These are phyloP conservation scores for Coprinopsis cinerea DNA, from an alignment of 768 basidiomycete genomes.

Conservation along the genomic window DNA sequence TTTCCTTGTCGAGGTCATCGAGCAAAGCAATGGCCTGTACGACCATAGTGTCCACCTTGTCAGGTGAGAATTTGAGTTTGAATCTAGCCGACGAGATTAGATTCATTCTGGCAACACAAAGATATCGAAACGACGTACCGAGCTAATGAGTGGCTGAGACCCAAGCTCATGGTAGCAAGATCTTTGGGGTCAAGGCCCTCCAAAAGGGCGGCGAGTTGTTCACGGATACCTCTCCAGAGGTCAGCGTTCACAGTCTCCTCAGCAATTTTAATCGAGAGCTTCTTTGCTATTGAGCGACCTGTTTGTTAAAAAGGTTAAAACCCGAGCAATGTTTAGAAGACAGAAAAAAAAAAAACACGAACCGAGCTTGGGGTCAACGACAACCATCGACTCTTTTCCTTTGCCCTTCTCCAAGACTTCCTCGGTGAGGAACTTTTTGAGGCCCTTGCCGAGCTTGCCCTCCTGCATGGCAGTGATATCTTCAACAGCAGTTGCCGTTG, in stretches of 20 bases:
- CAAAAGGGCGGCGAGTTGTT: conserved; percentile 79
- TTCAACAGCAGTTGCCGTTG: conserved; percentile 94
- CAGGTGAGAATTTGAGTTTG: conserved; percentile 99
- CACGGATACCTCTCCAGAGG: conserved; percentile 92
- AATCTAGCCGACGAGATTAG: conserved; percentile 47
- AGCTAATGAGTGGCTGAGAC: conserved; percentile 94
- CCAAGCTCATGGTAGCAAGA: conserved; percentile 94
- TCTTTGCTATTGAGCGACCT: conserved; percentile 89
- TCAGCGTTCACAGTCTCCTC: conserved; percentile 52
- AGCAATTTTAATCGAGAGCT: conserved; percentile 85
- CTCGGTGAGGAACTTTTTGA: conserved; percentile 90
- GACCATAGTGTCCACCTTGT: conserved; percentile 99
- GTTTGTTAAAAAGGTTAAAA: conserved; percentile 3
- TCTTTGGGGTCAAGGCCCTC: conserved; percentile 92
- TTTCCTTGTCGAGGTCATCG: conserved; percentile 98
- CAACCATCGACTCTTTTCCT: conserved; percentile 76
- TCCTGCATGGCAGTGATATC: conserved; percentile 90
- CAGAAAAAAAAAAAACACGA: conserved; percentile 22
- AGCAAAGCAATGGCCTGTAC: conserved; percentile 97
- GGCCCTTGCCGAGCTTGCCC: conserved; percentile 86
- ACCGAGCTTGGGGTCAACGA: conserved; percentile 91
- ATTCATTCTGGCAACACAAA: not conserved
- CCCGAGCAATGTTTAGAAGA: no score
- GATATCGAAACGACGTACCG: conserved; percentile 43
- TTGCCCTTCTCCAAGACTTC: conserved; percentile 87